Conservation (phyloP, 2,329 filamentous ascomycete species). For the Microdochium trichocladiopsis region DNA sequence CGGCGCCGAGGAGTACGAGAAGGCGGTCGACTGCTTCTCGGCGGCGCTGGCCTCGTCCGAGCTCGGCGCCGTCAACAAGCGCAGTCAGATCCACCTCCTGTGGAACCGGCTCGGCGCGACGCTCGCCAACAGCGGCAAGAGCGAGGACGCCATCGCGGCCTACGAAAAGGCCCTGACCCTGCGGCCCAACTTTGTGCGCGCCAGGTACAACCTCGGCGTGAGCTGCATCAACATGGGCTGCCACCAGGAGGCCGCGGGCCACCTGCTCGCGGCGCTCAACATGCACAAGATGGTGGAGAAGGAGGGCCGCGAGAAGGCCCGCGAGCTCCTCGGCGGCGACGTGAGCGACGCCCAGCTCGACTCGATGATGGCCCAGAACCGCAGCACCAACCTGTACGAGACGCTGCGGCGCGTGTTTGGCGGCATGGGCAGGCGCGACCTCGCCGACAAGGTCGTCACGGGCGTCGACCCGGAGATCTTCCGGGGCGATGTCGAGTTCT, state of each 20-base stretch:
- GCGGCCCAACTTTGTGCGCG: slow-evolving; percentile 93
- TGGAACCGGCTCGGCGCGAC: slow-evolving; percentile 98
- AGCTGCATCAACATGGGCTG: slow-evolving; percentile 97
- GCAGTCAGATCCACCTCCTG: slow-evolving; percentile 82
- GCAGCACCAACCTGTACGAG: slow-evolving; percentile 94
- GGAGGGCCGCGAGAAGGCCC: slow-evolving; percentile 74
- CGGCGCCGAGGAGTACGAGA: slow-evolving; percentile 94
- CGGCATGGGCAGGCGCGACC: slow-evolving; percentile 84
- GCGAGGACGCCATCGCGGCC: slow-evolving; percentile 92
- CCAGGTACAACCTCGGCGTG: slow-evolving; percentile 93
- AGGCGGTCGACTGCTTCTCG: slow-evolving; percentile 97
- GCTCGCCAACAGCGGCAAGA: slow-evolving; percentile 86
- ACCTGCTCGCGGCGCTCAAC: slow-evolving; percentile 81
- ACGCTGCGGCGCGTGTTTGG: slow-evolving; percentile 91
- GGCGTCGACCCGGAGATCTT: slow-evolving; percentile 90
- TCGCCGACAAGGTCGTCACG: slow-evolving; percentile 79
- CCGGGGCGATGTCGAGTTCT: slow-evolving; percentile 85
- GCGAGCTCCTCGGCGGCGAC: slow-evolving; percentile 66
- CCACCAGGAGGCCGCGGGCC: slow-evolving; percentile 85
- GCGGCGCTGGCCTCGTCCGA: slow-evolving; percentile 83
- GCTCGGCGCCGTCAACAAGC: slow-evolving; percentile 74
- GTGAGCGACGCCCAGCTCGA: slow-evolving; percentile 67
- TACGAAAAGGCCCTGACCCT: slow-evolving; percentile 89
- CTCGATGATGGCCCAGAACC: slow-evolving; percentile 86
- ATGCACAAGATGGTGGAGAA: slow-evolving; percentile 95